Base-by-base conservation (phyloP, 805 yeast species). In the Isabelozyma heimii region DNA sequence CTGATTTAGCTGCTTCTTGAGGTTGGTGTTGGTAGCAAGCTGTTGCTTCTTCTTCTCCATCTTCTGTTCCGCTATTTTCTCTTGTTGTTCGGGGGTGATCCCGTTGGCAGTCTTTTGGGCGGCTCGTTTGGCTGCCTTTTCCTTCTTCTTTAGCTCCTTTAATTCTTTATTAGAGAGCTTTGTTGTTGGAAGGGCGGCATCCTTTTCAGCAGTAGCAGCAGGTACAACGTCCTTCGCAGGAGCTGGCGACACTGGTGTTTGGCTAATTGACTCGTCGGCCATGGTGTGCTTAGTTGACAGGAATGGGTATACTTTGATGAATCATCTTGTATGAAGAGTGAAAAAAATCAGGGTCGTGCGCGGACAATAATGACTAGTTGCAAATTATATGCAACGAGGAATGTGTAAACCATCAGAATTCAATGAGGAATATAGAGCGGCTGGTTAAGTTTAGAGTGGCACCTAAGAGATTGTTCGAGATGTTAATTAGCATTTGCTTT, bases 71-170 rank as follows among this genome's bases (percentile, higher is more conserved):
- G 68, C 74, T 48, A 57, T 58, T 55, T 61, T 69, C 47, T 75
- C 61, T 63, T 80, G 72, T 61, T 73, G 69, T 68, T 75, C 68
- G 52, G 74, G 69, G 57, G 76, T 49, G 42, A 82, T 80, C 33
- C 86, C 91, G 45, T 74, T 79, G 7, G 83, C 85, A 55, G 80
- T 87, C 62, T 89, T 91, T 54, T 84, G 82, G 2, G 97, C 96
- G 2, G 97, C 94, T 64, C 98, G 79, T 65, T 89, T 89, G 38
- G 94, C 96, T 12, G 94, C 94, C 70, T 92, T 91, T 61, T 91
- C 96, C 58, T 82, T 82, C 74, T 91, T 91, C 65, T 90, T 89
- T 65, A 84, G 72, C 58, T 89, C 97, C 65, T 91, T 91, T 52
- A 89, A 75, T 66, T 91, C 96, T 59, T 90, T 91, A 55, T 89